These are phyloP conservation scores for Coix lacrymajobi DNA, from an alignment of 176 grass and related monocot species.

Conservation along the genomic window DNA sequence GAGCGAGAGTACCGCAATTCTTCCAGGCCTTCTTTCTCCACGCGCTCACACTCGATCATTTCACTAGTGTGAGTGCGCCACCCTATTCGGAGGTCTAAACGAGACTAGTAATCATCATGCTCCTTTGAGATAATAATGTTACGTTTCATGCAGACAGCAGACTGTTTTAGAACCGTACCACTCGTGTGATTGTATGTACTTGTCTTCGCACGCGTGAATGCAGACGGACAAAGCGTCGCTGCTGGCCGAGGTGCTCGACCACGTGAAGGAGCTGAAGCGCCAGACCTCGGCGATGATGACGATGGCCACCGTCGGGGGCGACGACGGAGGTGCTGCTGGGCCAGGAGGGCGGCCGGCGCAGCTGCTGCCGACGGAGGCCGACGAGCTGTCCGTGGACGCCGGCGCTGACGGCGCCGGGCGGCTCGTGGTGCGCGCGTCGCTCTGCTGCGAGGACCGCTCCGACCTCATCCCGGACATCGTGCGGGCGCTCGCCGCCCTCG, in stretches of 20 bases:
- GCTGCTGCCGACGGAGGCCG: conserved; percentile 80
- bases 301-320: neutral
- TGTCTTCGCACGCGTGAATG: neutral
- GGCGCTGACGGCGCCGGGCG: conserved; percentile 44
- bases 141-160: neutral
- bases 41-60: conserved; percentile 33
- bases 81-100: neutral
- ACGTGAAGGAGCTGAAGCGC: conserved; percentile 96
- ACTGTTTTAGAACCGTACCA: neutral
- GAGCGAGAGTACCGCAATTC: neutral
- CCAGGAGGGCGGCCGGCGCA: conserved; percentile 11
- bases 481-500: conserved; percentile 59
- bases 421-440: conserved; percentile 66
- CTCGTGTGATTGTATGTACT: conserved; percentile 3
- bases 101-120: neutral
- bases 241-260: conserved; percentile 90
- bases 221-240: conserved; percentile 98
- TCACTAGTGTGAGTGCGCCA: conserved; percentile 4
- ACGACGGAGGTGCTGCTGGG: neutral
- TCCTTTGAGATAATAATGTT: neutral
- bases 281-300: conserved; percentile 78
- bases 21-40: conserved; percentile 30
- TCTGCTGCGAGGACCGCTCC: conserved; percentile 92
- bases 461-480: conserved; percentile 89
- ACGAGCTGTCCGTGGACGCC: conserved; percentile 78